phyloP scores from a whole-genome alignment of 2,329 filamentous ascomycete genomes.

The Hypoxylon sp. region DNA sequence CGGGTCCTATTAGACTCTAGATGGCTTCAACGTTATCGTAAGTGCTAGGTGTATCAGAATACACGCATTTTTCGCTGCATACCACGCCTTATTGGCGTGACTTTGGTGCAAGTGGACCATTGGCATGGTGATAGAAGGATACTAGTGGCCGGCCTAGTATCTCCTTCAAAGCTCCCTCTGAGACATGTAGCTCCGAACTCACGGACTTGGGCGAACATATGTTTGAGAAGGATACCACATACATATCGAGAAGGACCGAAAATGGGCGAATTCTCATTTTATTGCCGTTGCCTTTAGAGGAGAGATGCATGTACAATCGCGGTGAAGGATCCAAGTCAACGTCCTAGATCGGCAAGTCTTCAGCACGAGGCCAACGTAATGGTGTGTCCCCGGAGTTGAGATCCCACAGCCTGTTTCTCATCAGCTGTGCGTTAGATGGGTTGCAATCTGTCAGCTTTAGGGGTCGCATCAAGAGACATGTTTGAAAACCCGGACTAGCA shows the following conservation, averaged over 20 bases:
- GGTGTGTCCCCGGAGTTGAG: conserved; percentile 25
- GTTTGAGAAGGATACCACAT: conserved; percentile 14
- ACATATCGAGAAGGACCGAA: conserved; percentile 26
- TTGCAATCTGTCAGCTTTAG: conserved; percentile 29
- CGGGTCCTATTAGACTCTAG: conserved; percentile 3
- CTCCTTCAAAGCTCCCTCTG: no score
- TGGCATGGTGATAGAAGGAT: conserved; percentile 16
- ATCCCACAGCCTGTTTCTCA: conserved; percentile 21
- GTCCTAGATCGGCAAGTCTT: conserved; percentile 29
- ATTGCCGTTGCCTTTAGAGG: conserved; percentile 9
- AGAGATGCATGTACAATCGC: conserved; percentile 20
- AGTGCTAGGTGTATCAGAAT: no score
- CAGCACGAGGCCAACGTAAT: conserved; percentile 17
- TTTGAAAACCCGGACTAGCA: conserved; percentile 24
- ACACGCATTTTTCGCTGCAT: conserved; percentile 8
- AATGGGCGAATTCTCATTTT: conserved; percentile 16
- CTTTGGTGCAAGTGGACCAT: conserved; percentile 5
- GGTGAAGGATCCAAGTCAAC: conserved; percentile 34
- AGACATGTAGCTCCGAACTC: conserved; percentile 8
- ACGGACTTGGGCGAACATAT: conserved; percentile 6
- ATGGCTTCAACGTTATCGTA: conserved; percentile 10
- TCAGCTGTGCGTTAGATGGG: conserved; percentile 24
- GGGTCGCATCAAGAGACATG: conserved; percentile 27
- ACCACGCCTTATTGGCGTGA: background rate
- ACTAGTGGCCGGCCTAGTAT: no score